These are phyloP conservation scores for Diaporthe capsici DNA, from an alignment of 2,329 filamentous ascomycete species.

Conservation along the genomic window DNA sequence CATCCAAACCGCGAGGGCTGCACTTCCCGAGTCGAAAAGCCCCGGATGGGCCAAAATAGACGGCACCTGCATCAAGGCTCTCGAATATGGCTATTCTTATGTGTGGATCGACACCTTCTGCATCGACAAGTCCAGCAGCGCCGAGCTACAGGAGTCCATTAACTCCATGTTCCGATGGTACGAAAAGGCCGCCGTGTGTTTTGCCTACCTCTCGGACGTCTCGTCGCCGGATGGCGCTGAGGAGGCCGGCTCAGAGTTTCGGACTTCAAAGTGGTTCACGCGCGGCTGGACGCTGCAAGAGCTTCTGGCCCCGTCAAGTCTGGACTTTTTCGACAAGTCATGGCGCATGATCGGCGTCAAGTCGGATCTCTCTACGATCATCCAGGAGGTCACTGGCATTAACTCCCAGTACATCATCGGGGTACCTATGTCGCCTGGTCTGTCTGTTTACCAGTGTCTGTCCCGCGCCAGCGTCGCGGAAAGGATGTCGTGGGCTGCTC, in stretches of 20 bases:
- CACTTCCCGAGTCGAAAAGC: not conserved
- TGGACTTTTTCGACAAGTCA: conserved; percentile 44
- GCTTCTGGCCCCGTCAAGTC: conserved; percentile 44
- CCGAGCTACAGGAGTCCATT: conserved; percentile 19
- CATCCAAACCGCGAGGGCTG: not conserved
- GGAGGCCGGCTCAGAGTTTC: not conserved
- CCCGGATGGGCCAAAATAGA: conserved; percentile 24
- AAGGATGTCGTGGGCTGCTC: conserved; percentile 49
- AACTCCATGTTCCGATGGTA: conserved; percentile 24
- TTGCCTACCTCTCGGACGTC: conserved; percentile 13
- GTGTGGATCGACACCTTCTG: conserved; percentile 7
- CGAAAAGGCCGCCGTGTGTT: not conserved
- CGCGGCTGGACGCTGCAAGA: conserved; percentile 38
- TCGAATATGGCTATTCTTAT: not conserved
- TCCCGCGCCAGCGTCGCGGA: conserved; percentile 42
- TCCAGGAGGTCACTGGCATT: conserved; percentile 14
- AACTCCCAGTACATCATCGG: not conserved
- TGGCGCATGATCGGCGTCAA: conserved; percentile 44
- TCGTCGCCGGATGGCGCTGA: not conserved
- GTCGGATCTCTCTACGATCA: not conserved
- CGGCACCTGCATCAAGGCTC: conserved; percentile 1
- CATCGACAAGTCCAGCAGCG: conserved; percentile 27
- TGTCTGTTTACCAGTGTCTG: conserved; percentile 40
- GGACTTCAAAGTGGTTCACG: conserved; percentile 33
- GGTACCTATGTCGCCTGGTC: not conserved